A percentile compares a stretch with the other conserved stretches of the same genome.
Conservation (phyloP, 2,329 filamentous ascomycete genomes). For the Botryotinia convoluta region DNA sequence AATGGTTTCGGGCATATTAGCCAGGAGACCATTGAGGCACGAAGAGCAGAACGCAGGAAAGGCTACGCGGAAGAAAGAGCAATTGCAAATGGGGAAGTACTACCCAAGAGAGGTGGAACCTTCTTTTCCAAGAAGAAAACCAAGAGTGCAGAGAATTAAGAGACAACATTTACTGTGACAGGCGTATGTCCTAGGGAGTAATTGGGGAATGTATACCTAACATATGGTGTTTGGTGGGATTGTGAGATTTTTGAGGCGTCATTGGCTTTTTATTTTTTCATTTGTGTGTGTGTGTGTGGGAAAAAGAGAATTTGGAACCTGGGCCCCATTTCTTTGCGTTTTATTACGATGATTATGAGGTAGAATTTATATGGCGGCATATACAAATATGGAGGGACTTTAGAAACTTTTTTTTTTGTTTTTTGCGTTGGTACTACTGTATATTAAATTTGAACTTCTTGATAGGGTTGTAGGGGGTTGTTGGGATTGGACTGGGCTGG, state of each 20-base stretch:
- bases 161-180: not conserved
- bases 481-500: not conserved
- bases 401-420: too few species aligned
- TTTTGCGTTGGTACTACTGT: constrained; percentile 15
- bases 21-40: constrained; percentile 76
- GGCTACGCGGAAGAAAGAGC: constrained; percentile 39
- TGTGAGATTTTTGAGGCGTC: not conserved
- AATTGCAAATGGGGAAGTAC: constrained; percentile 25
- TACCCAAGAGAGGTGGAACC: constrained; percentile 9
- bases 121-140: constrained; percentile 20
- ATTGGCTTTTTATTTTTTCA: not conserved
- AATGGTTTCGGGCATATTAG: constrained; percentile 80
- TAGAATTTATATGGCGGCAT: constrained; percentile 18
- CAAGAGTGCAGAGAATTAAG: constrained; percentile 3
- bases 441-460: constrained; percentile 17
- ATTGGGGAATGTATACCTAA: constrained; percentile 12
- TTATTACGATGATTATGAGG: constrained; percentile 20
- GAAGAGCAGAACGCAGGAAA: constrained; percentile 65
- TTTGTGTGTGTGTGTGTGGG: constrained; percentile 10
- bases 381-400: constrained; percentile 17
- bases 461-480: not conserved
- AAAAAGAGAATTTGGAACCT: constrained; percentile 15
- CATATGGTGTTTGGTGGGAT: constrained; percentile 12
- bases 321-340: constrained; percentile 13
- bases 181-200: constrained; percentile 9